These are phyloP conservation scores for Brassica cretica DNA, from an alignment of 345 rosid species.

Conservation along the genomic window DNA sequence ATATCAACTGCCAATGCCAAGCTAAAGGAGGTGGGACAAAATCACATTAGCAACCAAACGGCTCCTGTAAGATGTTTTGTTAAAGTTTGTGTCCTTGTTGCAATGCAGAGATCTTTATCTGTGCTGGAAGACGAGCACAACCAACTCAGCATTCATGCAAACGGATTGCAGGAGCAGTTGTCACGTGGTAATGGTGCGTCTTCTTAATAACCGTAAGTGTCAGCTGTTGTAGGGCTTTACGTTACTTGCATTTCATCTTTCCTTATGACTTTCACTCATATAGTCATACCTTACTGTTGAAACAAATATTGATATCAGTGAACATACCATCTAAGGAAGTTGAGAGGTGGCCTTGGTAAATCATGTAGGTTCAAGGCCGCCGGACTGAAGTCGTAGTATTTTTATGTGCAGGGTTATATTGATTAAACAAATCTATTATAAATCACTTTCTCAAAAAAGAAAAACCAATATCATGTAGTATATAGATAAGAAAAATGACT, in stretches of 20 bases:
- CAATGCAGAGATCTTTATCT: not conserved
- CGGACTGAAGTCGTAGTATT: not conserved
- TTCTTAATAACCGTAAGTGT: not conserved
- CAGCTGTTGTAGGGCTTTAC: not conserved
- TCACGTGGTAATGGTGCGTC: slow-evolving; percentile 58
- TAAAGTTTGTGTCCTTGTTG: not conserved
- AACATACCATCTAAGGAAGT: not conserved
- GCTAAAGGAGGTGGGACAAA: slow-evolving; percentile 40
- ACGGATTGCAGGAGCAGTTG: slow-evolving; percentile 66
- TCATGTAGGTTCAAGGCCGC: not conserved
- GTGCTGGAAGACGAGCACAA: not conserved
- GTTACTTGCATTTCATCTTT: not conserved
- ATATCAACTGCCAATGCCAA: not conserved
- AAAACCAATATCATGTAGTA: not conserved
- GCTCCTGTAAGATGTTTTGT: not conserved
- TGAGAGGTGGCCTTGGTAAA: not conserved
- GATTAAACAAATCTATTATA: not conserved
- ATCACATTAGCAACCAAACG: not conserved
- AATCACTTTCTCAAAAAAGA: not conserved
- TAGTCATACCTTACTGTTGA: not conserved
- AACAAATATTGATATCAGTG: not conserved
- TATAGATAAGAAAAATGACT: not conserved
- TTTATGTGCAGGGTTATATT: not conserved
- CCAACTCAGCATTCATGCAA: slow-evolving; percentile 50
- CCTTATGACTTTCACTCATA: not conserved